Evolutionary conservation across 192 early-diverging fungal genomes (phyloP).

Genomic region (Chytriomyces sp.): DNA sequence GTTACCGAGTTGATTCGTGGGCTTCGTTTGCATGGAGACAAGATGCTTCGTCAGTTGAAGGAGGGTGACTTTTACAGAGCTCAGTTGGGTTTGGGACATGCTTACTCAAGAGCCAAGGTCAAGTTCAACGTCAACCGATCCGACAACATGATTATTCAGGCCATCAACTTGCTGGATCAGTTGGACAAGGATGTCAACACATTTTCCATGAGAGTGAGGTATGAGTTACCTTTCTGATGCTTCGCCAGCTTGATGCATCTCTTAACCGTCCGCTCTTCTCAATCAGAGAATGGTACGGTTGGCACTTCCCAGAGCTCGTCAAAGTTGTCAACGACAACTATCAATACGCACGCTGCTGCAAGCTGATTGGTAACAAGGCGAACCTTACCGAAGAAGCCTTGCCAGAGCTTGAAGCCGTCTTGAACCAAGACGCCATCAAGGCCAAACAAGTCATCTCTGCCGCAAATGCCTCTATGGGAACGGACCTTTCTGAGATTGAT

Average conservation of each 20-base stretch:
- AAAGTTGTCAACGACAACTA: conserved; percentile 95
- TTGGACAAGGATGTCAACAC: conserved; percentile 99
- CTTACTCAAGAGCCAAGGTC: conserved; percentile 97
- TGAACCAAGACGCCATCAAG: conserved; percentile 74
- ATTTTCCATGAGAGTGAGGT: conserved; percentile 87
- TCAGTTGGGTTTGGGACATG: conserved; percentile 97
- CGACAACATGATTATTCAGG: conserved; percentile 92
- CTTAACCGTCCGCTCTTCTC: neutral
- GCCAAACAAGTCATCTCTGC: conserved; percentile 92
- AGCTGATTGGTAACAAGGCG: conserved; percentile 92
- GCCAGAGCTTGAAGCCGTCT: conserved; percentile 79
- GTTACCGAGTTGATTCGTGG: conserved; percentile 93
- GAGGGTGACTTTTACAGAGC: conserved; percentile 89
- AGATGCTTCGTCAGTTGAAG: conserved; percentile 87
- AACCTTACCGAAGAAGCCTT: conserved; percentile 78
- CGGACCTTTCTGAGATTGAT: conserved; percentile 94
- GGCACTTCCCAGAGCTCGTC: conserved; percentile 99
- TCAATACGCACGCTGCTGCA: conserved; percentile 87
- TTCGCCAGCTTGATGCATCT: neutral
- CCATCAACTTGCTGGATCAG: conserved; percentile 88
- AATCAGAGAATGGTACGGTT: conserved; percentile 96
- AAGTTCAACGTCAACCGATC: conserved; percentile 99
- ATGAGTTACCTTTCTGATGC: neutral
- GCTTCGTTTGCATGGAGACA: conserved; percentile 87
- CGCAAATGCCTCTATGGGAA: conserved; percentile 96